Conservation (phyloP, 192 early-diverging fungal genomes). For the Chytriomyces sp. region DNA sequence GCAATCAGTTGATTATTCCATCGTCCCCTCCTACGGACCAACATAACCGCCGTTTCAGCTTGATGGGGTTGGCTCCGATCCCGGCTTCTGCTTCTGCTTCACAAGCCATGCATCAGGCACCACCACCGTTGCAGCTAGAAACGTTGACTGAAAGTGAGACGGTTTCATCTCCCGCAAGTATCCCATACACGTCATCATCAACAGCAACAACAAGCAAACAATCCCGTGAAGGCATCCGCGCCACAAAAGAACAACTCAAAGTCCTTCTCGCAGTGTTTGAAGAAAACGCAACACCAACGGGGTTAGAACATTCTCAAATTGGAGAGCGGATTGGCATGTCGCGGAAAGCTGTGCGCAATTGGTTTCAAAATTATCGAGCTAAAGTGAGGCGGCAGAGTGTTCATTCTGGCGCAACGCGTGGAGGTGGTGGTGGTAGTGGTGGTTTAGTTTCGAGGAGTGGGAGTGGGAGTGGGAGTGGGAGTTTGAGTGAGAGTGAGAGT, state of each 20-base stretch:
- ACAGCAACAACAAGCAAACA: not conserved
- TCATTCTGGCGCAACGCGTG: not conserved
- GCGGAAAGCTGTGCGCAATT: conserved; percentile 77
- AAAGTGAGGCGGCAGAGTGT: conserved; percentile 46
- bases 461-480: too few species aligned
- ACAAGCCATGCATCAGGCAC: not conserved
- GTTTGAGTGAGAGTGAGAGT: too few species aligned
- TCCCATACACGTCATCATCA: too few species aligned
- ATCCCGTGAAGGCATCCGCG: conserved; percentile 46
- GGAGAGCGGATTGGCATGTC: conserved; percentile 72
- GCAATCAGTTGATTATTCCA: not conserved
- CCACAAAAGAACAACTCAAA: conserved; percentile 72
- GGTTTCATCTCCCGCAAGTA: not conserved
- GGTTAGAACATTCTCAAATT: conserved; percentile 61
- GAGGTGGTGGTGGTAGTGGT: not conserved
- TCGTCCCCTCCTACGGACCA: not conserved
- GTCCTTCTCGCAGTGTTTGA: conserved; percentile 71
- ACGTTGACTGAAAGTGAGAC: not conserved
- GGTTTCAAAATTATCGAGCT: conserved; percentile 86
- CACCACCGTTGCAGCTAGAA: not conserved
- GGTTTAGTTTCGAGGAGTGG: not conserved
- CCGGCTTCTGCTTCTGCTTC: not conserved
- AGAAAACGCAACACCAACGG: conserved; percentile 73
- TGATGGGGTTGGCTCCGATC: not conserved
- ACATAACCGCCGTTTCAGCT: not conserved